A percentile compares a stretch with the other conserved stretches of the same genome.
phyloP scores from a whole-genome alignment of 2,329 filamentous ascomycete genomes.

The Pseudocercospora musae region DNA sequence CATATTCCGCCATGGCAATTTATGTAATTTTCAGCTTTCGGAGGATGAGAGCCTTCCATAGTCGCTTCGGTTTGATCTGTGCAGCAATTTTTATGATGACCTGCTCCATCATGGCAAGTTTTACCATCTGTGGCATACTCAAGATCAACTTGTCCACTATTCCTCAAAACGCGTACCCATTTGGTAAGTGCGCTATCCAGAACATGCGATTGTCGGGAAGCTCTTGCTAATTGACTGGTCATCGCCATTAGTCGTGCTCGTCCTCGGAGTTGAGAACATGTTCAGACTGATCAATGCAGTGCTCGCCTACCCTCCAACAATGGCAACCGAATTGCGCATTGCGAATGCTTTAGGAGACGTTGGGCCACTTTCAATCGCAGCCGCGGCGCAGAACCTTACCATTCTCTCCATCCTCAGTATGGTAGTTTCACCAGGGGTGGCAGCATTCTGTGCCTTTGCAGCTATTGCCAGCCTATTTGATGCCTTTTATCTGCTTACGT shows the following conservation, averaged over 20 bases:
- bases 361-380: slow-evolving; percentile 65
- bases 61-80: slow-evolving; percentile 66
- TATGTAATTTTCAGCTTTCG: slow-evolving; percentile 68
- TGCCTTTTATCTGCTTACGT: slow-evolving; percentile 74
- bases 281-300: slow-evolving; percentile 76
- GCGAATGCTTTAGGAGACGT: slow-evolving; percentile 72
- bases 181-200: slow-evolving; percentile 33
- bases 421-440: slow-evolving; percentile 66
- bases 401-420: slow-evolving; percentile 65
- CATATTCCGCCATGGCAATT: slow-evolving; percentile 60
- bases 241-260: slow-evolving; percentile 57
- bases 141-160: slow-evolving; percentile 73
- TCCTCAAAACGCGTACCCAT: slow-evolving; percentile 69
- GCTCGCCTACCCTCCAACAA: slow-evolving; percentile 66
- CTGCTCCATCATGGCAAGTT: slow-evolving; percentile 72
- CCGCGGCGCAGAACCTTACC: slow-evolving; percentile 65
- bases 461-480: slow-evolving; percentile 73
- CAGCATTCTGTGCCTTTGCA: slow-evolving; percentile 72
- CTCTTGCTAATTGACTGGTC: background rate
- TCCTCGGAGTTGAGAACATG: slow-evolving; percentile 71
- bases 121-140: slow-evolving; percentile 73
- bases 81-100: slow-evolving; percentile 65
- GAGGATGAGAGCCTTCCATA: slow-evolving; percentile 71
- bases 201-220: too few species aligned
- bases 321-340: slow-evolving; percentile 66